A percentile compares a stretch with the other conserved stretches of the same genome.
Conservation (phyloP, 495 filamentous ascomycete species). For the Lasiosphaeris hirsuta region DNA sequence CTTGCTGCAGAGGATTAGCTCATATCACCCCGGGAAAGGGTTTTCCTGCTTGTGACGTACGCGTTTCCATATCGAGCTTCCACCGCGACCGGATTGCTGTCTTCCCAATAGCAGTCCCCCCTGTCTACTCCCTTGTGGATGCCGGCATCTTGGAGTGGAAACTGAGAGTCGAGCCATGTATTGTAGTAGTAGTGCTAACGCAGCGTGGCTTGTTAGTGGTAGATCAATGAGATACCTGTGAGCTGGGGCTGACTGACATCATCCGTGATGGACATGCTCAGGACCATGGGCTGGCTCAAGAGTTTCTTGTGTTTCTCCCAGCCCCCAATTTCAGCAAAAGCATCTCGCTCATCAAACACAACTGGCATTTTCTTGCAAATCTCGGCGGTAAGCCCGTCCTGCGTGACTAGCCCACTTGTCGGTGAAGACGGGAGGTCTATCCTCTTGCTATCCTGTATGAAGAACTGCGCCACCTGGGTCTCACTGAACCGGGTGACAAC, state of each 20-base stretch:
- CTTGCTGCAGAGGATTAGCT: slow-evolving; percentile 17
- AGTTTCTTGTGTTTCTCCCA: slow-evolving; percentile 50
- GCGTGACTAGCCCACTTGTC: slow-evolving; percentile 37
- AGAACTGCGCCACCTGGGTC: slow-evolving; percentile 59
- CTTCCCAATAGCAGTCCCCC: slow-evolving; percentile 42
- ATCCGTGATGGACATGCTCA: slow-evolving; percentile 68
- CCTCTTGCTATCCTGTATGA: slow-evolving; percentile 62
- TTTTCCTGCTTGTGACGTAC: slow-evolving; percentile 9
- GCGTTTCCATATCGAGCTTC: slow-evolving; percentile 23
- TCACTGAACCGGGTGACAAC: slow-evolving; percentile 63
- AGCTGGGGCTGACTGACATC: slow-evolving; percentile 37
- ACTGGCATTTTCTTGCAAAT: slow-evolving; percentile 12
- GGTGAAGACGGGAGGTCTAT: slow-evolving; percentile 52
- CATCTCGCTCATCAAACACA: slow-evolving; percentile 47
- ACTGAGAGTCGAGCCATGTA: slow-evolving; percentile 71
- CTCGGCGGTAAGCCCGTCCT: slow-evolving; percentile 32
- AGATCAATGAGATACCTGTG: slow-evolving; percentile 57
- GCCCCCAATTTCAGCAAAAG: slow-evolving; percentile 56
- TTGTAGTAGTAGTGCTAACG: slow-evolving; percentile 7
- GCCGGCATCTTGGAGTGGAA: slow-evolving; percentile 49
- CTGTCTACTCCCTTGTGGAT: not conserved
- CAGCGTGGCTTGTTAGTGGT: not conserved
- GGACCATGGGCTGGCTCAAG: slow-evolving; percentile 58
- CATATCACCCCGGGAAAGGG: slow-evolving; percentile 24
- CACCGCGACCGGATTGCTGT: slow-evolving; percentile 19